Evolutionary conservation across 352 stramenopile species (phyloP).

Genomic region (Hyaloperonospora arabidopsidis): DNA sequence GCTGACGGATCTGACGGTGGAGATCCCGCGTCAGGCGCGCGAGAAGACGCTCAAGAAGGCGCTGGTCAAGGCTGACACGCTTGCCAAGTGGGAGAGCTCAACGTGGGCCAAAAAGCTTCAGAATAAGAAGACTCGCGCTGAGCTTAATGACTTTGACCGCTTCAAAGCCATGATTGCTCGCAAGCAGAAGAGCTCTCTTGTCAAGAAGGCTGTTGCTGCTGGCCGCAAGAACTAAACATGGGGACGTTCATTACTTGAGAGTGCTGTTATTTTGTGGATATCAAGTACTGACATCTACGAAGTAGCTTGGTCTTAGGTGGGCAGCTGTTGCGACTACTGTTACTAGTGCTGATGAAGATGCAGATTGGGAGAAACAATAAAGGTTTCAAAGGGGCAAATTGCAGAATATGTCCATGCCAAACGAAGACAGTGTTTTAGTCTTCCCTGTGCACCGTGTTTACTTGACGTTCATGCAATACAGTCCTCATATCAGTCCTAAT

Average conservation of each 20-base stretch:
- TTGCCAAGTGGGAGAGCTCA: conserved; percentile 93
- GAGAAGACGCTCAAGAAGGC: conserved; percentile 93
- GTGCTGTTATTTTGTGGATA: not conserved
- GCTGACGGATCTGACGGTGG: conserved; percentile 95
- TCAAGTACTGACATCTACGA: conserved; percentile 1
- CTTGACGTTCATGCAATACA: too few species aligned
- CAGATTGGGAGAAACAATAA: conserved; percentile 28
- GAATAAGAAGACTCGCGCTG: conserved; percentile 92
- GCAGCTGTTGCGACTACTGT: not conserved
- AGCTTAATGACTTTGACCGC: conserved; percentile 96
- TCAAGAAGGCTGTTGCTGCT: conserved; percentile 86
- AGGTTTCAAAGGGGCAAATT: conserved; percentile 20
- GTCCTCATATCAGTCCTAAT: too few species aligned
- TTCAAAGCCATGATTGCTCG: conserved; percentile 99
- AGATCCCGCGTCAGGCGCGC: conserved; percentile 91
- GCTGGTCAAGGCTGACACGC: conserved; percentile 74
- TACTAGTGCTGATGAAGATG: conserved; percentile 2
- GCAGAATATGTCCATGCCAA: too few species aligned
- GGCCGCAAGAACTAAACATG: conserved; percentile 66
- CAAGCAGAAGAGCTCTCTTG: conserved; percentile 95
- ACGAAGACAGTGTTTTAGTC: too few species aligned
- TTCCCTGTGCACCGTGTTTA: too few species aligned
- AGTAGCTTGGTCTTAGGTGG: not conserved
- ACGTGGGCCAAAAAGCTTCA: conserved; percentile 98
- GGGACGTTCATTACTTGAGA: not conserved